Evolutionary conservation across 208 protist species (phyloP).

Genomic region (Spongospora subterranea): DNA sequence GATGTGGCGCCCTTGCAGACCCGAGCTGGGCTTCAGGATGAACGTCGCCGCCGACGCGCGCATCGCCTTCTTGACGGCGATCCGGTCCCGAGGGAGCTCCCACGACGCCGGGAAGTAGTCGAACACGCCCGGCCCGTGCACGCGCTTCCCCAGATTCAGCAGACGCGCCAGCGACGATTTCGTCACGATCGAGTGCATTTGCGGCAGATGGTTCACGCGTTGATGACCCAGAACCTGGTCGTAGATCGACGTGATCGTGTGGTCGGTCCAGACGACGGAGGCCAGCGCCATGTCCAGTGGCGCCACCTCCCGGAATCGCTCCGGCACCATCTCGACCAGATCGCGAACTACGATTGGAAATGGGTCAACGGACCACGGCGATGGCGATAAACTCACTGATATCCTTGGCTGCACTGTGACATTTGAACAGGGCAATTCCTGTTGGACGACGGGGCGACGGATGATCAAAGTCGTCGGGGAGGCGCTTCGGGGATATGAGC

Average conservation of each 20-base stretch:
- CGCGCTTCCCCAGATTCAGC: background rate
- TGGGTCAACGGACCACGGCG: too few species aligned
- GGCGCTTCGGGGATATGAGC: too few species aligned
- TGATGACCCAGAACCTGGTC: background rate
- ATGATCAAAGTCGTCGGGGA: too few species aligned
- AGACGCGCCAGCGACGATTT: background rate
- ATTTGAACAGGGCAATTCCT: too few species aligned
- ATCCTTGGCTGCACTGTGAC: too few species aligned
- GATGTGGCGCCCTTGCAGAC: slow-evolving; percentile 50
- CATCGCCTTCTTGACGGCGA: slow-evolving; percentile 9
- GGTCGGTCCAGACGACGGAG: slow-evolving; percentile 10
- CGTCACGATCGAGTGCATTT: slow-evolving; percentile 49
- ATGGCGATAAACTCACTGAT: too few species aligned
- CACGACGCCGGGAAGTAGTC: background rate
- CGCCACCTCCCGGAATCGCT: too few species aligned
- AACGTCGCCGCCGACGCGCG: background rate
- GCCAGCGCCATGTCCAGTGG: background rate
- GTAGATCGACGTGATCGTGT: background rate
- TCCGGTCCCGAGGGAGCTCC: slow-evolving; percentile 35
- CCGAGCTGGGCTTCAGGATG: slow-evolving; percentile 58
- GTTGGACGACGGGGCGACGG: too few species aligned
- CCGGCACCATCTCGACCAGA: too few species aligned
- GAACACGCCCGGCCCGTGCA: background rate
- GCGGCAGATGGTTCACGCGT: slow-evolving; percentile 31
- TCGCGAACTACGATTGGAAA: too few species aligned